phyloP scores from a whole-genome alignment of 2,329 filamentous ascomycete species.

The Mycosphaerella sp. region DNA sequence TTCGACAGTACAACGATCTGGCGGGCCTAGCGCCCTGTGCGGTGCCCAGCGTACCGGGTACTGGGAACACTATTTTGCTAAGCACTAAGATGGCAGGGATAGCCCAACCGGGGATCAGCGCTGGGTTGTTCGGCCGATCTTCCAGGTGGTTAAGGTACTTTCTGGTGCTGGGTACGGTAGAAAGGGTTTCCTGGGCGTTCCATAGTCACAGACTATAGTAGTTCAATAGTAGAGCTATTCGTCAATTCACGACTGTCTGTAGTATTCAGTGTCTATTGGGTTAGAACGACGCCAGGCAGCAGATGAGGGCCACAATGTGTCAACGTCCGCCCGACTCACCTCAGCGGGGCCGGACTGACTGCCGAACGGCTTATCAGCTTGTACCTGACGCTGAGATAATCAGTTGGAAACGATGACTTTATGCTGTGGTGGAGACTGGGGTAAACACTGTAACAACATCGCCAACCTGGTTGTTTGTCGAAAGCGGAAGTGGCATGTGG shows the following conservation, averaged over 20 bases:
- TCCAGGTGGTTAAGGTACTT: background rate
- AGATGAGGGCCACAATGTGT: background rate
- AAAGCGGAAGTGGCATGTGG: background rate
- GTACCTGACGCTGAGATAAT: constrained; percentile 3
- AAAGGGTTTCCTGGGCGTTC: background rate
- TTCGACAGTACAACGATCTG: too few species aligned
- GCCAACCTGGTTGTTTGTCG: background rate
- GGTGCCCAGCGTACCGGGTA: background rate
- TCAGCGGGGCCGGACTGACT: constrained; percentile 9
- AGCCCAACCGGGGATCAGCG: background rate
- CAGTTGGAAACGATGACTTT: background rate
- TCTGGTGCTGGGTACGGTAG: too few species aligned
- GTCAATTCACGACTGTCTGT: too few species aligned
- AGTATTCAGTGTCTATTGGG: too few species aligned
- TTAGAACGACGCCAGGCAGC: background rate
- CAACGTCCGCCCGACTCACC: background rate
- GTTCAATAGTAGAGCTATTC: too few species aligned
- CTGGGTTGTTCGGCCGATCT: constrained; percentile 5
- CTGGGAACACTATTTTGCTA: background rate
- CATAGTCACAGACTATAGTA: too few species aligned
- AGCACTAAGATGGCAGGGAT: background rate
- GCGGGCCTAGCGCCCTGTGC: background rate
- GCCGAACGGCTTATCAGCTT: constrained; percentile 9
- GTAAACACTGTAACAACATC: too few species aligned
- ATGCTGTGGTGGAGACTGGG: constrained; percentile 2